These are phyloP conservation scores for Penicillium capsulatum DNA, from an alignment of 2,329 filamentous ascomycete genomes.

Conservation along the genomic window DNA sequence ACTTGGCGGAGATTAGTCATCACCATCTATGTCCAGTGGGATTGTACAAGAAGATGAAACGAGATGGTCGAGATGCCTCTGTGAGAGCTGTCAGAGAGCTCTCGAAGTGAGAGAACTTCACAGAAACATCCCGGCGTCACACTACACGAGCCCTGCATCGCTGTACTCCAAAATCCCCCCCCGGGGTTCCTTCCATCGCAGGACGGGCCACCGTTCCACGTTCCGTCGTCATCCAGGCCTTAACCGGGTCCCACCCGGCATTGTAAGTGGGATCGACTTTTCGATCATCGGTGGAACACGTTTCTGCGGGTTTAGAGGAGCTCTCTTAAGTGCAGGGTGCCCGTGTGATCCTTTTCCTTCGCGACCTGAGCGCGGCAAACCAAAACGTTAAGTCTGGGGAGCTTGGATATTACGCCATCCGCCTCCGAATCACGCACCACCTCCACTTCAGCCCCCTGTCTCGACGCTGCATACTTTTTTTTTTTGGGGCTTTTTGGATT, in stretches of 20 bases:
- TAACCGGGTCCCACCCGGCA: constrained; percentile 17
- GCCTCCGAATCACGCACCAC: constrained; percentile 19
- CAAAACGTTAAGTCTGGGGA: constrained; percentile 17
- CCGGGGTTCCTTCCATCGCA: too few species aligned
- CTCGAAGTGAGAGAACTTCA: too few species aligned
- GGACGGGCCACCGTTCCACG: constrained; percentile 16
- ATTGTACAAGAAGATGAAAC: too few species aligned
- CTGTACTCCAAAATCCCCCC: too few species aligned
- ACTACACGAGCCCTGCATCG: too few species aligned
- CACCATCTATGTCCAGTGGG: too few species aligned
- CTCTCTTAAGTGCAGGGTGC: background rate
- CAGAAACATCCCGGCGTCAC: too few species aligned
- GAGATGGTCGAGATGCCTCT: too few species aligned
- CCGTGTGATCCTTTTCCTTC: constrained; percentile 5
- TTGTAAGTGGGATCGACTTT: constrained; percentile 9
- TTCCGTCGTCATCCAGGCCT: constrained; percentile 28
- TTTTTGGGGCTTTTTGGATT: constrained; percentile 6
- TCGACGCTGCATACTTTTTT: constrained; percentile 5
- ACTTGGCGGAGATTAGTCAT: constrained; percentile 4
- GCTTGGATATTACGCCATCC: constrained; percentile 26
- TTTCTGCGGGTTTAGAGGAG: background rate
- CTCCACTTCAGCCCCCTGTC: constrained; percentile 5
- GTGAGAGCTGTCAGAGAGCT: too few species aligned
- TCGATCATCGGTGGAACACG: constrained; percentile 26
- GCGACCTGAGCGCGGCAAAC: constrained; percentile 8